phyloP scores from a whole-genome alignment of 257 asterid genomes.

The Schizonepeta tenuifolia region DNA sequence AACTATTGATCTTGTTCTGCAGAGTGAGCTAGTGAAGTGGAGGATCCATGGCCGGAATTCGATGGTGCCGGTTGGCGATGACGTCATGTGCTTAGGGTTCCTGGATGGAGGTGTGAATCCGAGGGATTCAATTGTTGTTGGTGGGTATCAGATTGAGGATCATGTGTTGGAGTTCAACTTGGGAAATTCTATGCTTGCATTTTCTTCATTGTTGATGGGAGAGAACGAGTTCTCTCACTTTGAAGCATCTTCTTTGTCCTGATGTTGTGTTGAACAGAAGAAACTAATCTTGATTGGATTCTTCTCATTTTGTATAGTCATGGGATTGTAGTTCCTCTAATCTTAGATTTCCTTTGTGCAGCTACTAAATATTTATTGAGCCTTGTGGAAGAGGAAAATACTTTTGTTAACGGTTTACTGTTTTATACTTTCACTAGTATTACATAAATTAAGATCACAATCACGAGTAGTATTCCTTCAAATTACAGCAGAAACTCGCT shows the following conservation, averaged over 20 bases:
- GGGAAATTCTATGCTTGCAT: constrained; percentile 83
- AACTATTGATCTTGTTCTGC: constrained; percentile 64
- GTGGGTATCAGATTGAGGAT: constrained; percentile 81
- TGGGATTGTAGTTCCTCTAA: constrained; percentile 28
- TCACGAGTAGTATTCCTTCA: too few species aligned
- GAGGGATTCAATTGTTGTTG: constrained; percentile 63
- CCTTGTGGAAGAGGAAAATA: not conserved
- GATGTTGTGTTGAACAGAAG: not conserved
- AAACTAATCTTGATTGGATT: constrained; percentile 19
- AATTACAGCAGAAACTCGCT: not conserved
- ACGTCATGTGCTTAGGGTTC: constrained; percentile 78
- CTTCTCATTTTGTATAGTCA: constrained; percentile 15
- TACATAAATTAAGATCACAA: not conserved
- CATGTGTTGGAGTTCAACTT: constrained; percentile 65
- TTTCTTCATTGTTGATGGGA: constrained; percentile 50
- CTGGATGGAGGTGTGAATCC: constrained; percentile 73
- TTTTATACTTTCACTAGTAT: too few species aligned
- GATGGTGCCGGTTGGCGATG: constrained; percentile 65
- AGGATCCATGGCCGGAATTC: constrained; percentile 63
- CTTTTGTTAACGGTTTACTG: not conserved
- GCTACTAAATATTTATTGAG: constrained; percentile 2
- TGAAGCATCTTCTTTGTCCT: constrained; percentile 24
- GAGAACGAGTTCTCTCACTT: constrained; percentile 56
- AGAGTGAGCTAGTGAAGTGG: constrained; percentile 93
- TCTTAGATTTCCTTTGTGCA: not conserved